Evolutionary conservation across 176 grass and related monocot species (phyloP).

Genomic region (Guadua angustifolia): DNA sequence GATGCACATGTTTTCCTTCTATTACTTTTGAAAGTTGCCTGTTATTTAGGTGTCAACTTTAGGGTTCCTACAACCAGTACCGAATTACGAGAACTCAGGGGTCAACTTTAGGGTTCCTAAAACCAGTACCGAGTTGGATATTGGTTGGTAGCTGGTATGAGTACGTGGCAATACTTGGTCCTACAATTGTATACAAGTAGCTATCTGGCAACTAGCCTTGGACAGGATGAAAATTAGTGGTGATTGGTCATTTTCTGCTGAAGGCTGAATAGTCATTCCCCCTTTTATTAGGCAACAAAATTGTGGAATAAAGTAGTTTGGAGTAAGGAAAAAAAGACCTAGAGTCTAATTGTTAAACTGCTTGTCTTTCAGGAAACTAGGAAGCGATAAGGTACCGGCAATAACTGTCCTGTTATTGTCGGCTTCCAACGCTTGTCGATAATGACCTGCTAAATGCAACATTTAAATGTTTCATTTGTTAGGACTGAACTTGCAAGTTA

Average conservation of each 20-base stretch:
- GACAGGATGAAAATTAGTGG: background rate
- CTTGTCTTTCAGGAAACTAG: conserved; percentile 34
- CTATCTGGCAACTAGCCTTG: background rate
- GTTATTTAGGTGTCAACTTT: background rate
- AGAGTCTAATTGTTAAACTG: conserved; percentile 28
- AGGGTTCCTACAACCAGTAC: no score
- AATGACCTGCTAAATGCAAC: conserved; percentile 29
- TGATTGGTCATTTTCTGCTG: background rate
- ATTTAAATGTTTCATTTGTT: conserved; percentile 15
- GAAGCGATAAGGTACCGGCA: conserved; percentile 22
- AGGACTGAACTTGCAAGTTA: background rate
- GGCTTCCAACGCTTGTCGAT: conserved; percentile 24
- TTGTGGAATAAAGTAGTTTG: conserved; percentile 4
- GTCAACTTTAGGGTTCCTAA: background rate
- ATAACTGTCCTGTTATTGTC: conserved; percentile 22
- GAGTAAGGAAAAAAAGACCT: background rate
- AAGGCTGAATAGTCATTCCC: background rate
- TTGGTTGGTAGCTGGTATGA: background rate
- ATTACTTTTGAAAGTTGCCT: background rate
- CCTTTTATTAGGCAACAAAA: conserved; percentile 11
- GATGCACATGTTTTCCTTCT: background rate
- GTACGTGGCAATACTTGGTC: background rate
- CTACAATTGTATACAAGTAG: conserved; percentile 2
- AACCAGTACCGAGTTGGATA: background rate
- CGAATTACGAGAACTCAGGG: background rate